Conservation (phyloP, 1,139 yeast species). For the Pichia sp. region DNA sequence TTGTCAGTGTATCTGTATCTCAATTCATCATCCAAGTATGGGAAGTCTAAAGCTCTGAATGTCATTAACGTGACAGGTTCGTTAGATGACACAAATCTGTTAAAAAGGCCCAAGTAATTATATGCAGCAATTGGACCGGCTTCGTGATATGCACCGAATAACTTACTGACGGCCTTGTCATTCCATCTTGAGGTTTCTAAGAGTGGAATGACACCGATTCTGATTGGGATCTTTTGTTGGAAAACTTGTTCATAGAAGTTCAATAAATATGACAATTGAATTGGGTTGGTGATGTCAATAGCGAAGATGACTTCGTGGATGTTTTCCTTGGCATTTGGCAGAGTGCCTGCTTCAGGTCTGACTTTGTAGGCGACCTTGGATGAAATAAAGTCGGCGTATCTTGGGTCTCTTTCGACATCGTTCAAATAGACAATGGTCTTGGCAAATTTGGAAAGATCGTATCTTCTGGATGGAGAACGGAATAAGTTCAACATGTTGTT, state of each 20-base stretch:
- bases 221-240: conserved; percentile 66
- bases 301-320: conserved; percentile 74
- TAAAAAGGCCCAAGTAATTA: conserved; percentile 23
- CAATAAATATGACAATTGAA: conserved; percentile 46
- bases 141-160: conserved; percentile 36
- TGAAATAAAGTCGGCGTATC: conserved; percentile 47
- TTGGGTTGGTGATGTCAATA: conserved; percentile 55
- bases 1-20: conserved; percentile 21
- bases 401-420: conserved; percentile 64
- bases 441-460: conserved; percentile 30
- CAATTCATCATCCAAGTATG: conserved; percentile 15
- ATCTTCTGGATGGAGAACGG: conserved; percentile 30
- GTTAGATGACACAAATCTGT: conserved; percentile 18
- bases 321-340: conserved; percentile 72
- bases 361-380: conserved; percentile 44
- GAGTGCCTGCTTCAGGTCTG: conserved; percentile 47
- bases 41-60: conserved; percentile 15
- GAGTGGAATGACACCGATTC: conserved; percentile 77
- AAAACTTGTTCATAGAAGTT: conserved; percentile 52
- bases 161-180: conserved; percentile 28
- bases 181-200: conserved; percentile 26
- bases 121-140: conserved; percentile 29
- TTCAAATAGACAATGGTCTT: conserved; percentile 70
- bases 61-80: conserved; percentile 13
- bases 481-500: conserved; percentile 6